phyloP scores from a whole-genome alignment of 441 rosid species.

The Croton setiger region DNA sequence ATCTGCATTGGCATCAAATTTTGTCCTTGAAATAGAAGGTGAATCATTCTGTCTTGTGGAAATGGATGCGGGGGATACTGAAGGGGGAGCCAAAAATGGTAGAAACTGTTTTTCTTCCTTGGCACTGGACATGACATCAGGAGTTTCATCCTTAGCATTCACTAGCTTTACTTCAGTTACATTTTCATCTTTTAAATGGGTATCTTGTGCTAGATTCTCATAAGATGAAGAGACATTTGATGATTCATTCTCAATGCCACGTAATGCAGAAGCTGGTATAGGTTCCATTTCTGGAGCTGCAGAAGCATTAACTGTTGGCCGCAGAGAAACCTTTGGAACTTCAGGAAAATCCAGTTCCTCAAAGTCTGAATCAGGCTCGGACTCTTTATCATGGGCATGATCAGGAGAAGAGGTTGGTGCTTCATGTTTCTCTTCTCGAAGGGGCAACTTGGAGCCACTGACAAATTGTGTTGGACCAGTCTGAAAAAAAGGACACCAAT shows the following conservation, averaged over 20 bases:
- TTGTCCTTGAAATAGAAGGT: slow-evolving; percentile 30
- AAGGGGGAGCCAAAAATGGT: slow-evolving; percentile 59
- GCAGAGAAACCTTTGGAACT: slow-evolving; percentile 57
- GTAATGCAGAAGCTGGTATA: slow-evolving; percentile 19
- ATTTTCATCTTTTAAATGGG: slow-evolving; percentile 34
- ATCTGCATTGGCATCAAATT: slow-evolving; percentile 47
- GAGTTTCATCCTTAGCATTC: slow-evolving; percentile 25
- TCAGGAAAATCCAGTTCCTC: slow-evolving; percentile 72
- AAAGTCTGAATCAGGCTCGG: slow-evolving; percentile 54
- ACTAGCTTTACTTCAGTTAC: slow-evolving; percentile 26
- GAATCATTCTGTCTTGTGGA: slow-evolving; percentile 34
- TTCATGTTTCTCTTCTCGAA: slow-evolving; percentile 71
- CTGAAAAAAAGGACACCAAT: slow-evolving; percentile 34
- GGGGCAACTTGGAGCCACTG: slow-evolving; percentile 75
- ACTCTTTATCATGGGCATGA: slow-evolving; percentile 36
- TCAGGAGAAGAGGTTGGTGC: slow-evolving; percentile 26
- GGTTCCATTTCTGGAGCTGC: slow-evolving; percentile 39
- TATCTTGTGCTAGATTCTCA: slow-evolving; percentile 30
- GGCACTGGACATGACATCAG: slow-evolving; percentile 23
- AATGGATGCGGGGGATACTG: slow-evolving; percentile 27
- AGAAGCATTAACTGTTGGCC: slow-evolving; percentile 32
- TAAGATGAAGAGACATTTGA: slow-evolving; percentile 26
- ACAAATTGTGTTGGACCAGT: slow-evolving; percentile 73
- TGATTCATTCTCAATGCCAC: slow-evolving; percentile 35
- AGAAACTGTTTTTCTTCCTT: slow-evolving; percentile 59